Conservation (phyloP, 345 rosid genomes). For the Noccaea caerulescens region DNA sequence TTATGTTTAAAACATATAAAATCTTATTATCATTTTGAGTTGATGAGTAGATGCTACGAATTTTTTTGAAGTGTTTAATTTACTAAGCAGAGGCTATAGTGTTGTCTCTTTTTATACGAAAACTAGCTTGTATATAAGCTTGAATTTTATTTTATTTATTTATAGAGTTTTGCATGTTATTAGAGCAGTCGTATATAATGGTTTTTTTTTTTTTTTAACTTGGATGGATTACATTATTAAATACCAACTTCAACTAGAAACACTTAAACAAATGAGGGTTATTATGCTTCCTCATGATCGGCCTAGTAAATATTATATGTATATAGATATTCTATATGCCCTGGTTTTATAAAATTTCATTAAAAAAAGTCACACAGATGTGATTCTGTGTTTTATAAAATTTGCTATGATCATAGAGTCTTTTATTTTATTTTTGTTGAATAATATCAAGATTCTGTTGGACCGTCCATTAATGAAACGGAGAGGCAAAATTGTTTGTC, state of each 20-base stretch:
- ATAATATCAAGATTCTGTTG: constrained; percentile 34
- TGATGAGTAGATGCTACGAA: neutral
- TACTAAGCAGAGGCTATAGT: neutral
- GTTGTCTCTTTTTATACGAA: neutral
- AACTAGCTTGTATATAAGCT: neutral
- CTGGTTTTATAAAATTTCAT: neutral
- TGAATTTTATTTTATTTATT: neutral
- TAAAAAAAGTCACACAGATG: constrained; percentile 27
- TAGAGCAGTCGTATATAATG: neutral
- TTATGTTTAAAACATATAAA: neutral
- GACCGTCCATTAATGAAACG: constrained; percentile 46
- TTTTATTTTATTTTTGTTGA: constrained; percentile 16
- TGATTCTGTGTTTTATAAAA: constrained; percentile 31
- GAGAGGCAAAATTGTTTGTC: constrained; percentile 49
- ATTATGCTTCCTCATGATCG: constrained; percentile 27
- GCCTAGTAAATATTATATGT: constrained; percentile 14
- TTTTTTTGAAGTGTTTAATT: too few relatives aligned
- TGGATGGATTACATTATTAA: constrained; percentile 2
- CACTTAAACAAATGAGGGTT: neutral
- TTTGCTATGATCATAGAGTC: constrained; percentile 29
- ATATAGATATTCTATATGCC: constrained; percentile 31
- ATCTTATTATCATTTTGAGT: neutral
- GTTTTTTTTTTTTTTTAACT: neutral
- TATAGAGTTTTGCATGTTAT: neutral
- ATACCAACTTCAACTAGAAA: neutral